phyloP scores from a whole-genome alignment of 306 rosid genomes.

The Corylus heterophylla region DNA sequence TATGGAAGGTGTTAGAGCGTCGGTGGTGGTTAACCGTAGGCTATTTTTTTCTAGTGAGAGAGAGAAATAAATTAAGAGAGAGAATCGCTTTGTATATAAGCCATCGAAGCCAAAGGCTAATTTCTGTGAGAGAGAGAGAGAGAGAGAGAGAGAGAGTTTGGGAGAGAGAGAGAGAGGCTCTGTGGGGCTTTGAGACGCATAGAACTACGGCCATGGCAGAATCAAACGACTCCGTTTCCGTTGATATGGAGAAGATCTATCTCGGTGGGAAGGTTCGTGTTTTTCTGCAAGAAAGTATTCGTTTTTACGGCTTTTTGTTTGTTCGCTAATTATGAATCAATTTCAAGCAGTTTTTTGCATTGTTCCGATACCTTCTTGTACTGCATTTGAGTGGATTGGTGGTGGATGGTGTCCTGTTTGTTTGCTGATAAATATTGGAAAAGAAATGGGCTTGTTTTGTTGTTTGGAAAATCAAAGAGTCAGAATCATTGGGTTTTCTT shows the following conservation, averaged over 20 bases:
- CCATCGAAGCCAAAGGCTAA: constrained; percentile 42
- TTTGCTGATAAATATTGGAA: constrained; percentile 7
- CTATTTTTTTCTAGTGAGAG: constrained; percentile 11
- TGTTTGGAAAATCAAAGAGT: neutral
- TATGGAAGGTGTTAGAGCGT: constrained; percentile 39
- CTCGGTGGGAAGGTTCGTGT: constrained; percentile 88
- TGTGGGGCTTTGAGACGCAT: constrained; percentile 47
- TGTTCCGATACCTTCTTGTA: neutral
- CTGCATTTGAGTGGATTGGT: constrained; percentile 26
- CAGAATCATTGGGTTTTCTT: neutral
- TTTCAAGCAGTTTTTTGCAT: neutral
- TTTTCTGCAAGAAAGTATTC: no score
- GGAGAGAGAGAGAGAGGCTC: constrained; percentile 8
- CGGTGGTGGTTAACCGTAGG: constrained; percentile 64
- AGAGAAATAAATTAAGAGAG: neutral
- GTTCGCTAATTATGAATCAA: constrained; percentile 1
- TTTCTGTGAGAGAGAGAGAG: constrained; percentile 18
- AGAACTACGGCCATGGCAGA: constrained; percentile 71
- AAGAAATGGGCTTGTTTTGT: neutral
- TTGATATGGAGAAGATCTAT: constrained; percentile 86
- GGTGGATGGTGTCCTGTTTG: constrained; percentile 10
- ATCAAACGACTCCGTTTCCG: constrained; percentile 65
- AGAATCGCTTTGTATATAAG: constrained; percentile 62
- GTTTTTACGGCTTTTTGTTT: neutral
- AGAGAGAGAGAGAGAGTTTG: constrained; percentile 16